phyloP scores from a whole-genome alignment of 176 grass and related monocot species.

The Aegilops speltoides region DNA sequence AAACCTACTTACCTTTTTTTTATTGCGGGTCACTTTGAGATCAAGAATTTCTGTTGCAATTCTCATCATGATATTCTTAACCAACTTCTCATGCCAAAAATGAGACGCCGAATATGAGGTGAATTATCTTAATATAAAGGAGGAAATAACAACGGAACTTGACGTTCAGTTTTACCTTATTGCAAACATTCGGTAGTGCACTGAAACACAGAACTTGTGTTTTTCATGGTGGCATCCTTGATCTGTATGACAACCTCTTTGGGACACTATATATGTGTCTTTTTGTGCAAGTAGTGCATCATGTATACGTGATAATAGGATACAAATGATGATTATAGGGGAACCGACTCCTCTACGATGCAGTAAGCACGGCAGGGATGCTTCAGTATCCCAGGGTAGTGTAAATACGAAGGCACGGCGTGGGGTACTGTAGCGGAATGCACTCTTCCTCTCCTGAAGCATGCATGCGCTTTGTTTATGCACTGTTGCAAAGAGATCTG shows the following conservation, averaged over 20 bases:
- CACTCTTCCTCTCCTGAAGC: too few species aligned
- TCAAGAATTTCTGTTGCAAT: background rate
- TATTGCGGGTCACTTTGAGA: background rate
- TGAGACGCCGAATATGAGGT: background rate
- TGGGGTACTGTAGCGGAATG: too few species aligned
- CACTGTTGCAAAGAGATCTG: too few species aligned
- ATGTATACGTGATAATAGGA: too few species aligned
- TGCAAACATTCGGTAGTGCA: background rate
- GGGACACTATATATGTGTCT: background rate
- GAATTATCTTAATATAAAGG: background rate
- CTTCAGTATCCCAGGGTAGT: too few species aligned
- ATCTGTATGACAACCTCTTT: background rate
- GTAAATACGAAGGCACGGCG: too few species aligned
- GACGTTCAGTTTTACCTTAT: background rate
- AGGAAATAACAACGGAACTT: background rate
- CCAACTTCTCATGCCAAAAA: background rate
- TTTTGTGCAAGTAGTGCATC: background rate
- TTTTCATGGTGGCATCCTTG: background rate
- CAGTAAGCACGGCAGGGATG: too few species aligned
- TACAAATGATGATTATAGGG: too few species aligned
- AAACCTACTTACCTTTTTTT: background rate
- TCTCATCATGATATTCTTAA: background rate
- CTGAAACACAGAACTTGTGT: background rate
- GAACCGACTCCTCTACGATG: too few species aligned
- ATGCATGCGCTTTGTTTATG: too few species aligned